Conservation (phyloP, 257 asterid genomes). For the Lantana camara region DNA sequence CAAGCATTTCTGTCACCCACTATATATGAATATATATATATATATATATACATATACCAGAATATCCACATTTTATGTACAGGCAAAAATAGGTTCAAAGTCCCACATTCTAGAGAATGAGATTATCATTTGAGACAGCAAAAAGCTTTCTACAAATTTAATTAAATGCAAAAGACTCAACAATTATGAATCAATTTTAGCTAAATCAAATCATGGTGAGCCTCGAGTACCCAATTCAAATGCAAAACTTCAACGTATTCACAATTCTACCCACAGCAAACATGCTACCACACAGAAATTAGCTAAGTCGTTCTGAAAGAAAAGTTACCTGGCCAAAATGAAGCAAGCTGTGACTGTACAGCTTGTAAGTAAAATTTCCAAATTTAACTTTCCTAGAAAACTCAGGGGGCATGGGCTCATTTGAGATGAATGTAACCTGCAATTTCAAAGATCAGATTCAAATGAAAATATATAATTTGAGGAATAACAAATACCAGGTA, state of each 20-base stretch:
- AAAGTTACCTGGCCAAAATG: constrained; percentile 90
- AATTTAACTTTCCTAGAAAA: constrained; percentile 59
- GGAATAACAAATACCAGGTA: neutral
- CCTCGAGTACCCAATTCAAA: neutral
- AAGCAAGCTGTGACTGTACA: constrained; percentile 97
- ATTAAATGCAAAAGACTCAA: constrained; percentile 2
- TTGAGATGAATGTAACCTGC: constrained; percentile 85
- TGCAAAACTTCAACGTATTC: constrained; percentile 6
- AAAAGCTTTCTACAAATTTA: neutral
- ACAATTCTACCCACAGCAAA: neutral
- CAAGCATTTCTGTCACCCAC: neutral
- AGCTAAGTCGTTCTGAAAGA: constrained; percentile 9
- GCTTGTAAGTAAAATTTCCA: constrained; percentile 75
- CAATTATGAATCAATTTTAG: constrained; percentile 1
- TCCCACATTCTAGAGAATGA: neutral
- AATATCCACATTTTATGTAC: neutral
- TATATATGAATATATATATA: too few relatives aligned
- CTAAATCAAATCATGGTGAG: neutral
- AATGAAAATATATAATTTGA: neutral
- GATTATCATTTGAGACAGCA: neutral
- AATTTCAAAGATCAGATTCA: constrained; percentile 20
- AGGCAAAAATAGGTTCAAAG: neutral
- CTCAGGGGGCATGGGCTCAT: constrained; percentile 76
- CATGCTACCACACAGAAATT: neutral
- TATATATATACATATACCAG: neutral